These are phyloP conservation scores for Thecaphora thlaspeos DNA, from an alignment of 1,284 basidiomycete genomes.

Conservation along the genomic window DNA sequence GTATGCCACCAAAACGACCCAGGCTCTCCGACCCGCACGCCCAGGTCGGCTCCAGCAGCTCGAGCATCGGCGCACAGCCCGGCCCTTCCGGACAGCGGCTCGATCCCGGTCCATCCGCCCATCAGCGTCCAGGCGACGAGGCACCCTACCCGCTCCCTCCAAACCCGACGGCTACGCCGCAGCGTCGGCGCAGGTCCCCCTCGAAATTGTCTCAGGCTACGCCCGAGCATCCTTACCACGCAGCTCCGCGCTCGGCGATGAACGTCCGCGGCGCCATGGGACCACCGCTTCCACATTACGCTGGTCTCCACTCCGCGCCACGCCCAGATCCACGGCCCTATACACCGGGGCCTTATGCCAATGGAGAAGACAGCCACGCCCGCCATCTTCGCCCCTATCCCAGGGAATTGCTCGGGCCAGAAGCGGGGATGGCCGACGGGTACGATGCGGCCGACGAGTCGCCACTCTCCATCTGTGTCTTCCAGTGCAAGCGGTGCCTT, in stretches of 20 bases:
- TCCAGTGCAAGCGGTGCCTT: slow-evolving; percentile 36
- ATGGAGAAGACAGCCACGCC: too few relatives aligned
- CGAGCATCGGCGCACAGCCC: too few relatives aligned
- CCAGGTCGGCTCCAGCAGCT: too few relatives aligned
- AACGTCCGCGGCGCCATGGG: background rate
- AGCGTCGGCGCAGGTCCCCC: background rate
- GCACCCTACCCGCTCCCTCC: too few relatives aligned
- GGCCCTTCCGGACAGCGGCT: too few relatives aligned
- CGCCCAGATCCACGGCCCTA: too few relatives aligned
- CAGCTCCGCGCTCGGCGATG: background rate
- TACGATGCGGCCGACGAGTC: slow-evolving; percentile 5
- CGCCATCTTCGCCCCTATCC: background rate
- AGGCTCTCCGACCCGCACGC: too few relatives aligned
- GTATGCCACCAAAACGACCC: too few relatives aligned
- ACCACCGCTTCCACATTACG: background rate
- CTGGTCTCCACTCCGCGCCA: background rate
- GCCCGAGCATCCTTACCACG: background rate
- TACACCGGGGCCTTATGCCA: too few relatives aligned
- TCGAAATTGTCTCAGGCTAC: background rate
- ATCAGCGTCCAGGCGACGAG: too few relatives aligned
- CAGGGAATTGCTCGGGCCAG: background rate
- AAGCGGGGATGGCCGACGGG: slow-evolving; percentile 3
- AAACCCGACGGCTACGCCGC: too few relatives aligned
- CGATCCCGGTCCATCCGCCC: too few relatives aligned
- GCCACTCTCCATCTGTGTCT: slow-evolving; percentile 14